These are phyloP conservation scores for Penicillium capsulatum DNA, from an alignment of 2,329 filamentous ascomycete genomes.

Conservation along the genomic window DNA sequence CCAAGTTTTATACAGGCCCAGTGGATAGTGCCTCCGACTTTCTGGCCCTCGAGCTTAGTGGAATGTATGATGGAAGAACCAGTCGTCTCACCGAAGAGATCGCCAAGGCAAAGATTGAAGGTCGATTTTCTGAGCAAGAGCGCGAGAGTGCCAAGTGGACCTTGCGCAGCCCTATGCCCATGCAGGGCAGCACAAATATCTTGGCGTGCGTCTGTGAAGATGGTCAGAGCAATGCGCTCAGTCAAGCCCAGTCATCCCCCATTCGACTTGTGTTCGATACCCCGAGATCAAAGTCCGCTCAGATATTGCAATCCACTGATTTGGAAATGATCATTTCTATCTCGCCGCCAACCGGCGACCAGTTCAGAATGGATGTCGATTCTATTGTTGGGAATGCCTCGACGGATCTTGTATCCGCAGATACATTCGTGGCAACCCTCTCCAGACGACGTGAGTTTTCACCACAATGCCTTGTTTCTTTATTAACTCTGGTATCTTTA, in stretches of 20 bases:
- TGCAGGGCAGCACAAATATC: conserved; percentile 52
- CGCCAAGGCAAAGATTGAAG: conserved; percentile 79
- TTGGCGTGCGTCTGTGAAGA: conserved; percentile 47
- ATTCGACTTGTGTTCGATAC: conserved; percentile 38
- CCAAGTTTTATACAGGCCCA: conserved; percentile 15
- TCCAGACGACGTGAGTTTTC: conserved; percentile 70
- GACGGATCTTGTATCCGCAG: conserved; percentile 66
- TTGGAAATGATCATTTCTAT: conserved; percentile 58
- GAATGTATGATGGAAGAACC: conserved; percentile 73
- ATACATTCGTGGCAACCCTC: conserved; percentile 70
- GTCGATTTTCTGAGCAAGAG: conserved; percentile 76
- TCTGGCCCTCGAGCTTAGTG: conserved; percentile 67
- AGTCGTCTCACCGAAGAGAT: conserved; percentile 77
- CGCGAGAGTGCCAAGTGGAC: conserved; percentile 78
- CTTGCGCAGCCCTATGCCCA: conserved; percentile 63
- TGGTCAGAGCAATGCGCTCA: conserved; percentile 40
- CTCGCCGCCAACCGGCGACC: conserved; percentile 61
- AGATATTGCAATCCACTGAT: conserved; percentile 32
- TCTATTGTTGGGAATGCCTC: conserved; percentile 68
- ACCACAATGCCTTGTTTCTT: too few species aligned
- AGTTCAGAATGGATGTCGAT: conserved; percentile 55
- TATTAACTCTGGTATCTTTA: conserved; percentile 32
- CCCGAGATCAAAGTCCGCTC: conserved; percentile 26
- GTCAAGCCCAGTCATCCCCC: conserved; percentile 47
- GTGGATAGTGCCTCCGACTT: conserved; percentile 41